Conservation (phyloP, 345 rosid species). For the Corchorus olitorius region DNA sequence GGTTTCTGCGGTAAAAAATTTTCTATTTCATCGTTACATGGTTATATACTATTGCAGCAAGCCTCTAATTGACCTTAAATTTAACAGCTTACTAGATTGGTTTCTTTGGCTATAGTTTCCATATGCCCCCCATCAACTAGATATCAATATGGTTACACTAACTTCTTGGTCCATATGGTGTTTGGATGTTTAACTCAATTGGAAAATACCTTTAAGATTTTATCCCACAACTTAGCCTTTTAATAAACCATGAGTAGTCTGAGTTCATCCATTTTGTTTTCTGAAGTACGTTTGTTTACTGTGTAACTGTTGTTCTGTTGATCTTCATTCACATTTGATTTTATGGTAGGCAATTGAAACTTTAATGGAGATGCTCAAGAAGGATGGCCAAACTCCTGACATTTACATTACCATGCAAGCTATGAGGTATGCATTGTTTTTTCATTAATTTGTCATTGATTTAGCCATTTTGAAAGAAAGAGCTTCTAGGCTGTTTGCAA, state of each 20-base stretch:
- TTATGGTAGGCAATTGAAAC: constrained; percentile 65
- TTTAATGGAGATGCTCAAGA: constrained; percentile 76
- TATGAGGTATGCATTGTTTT: constrained; percentile 58
- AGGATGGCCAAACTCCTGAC: constrained; percentile 69
- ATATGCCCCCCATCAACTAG: background rate
- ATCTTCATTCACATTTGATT: constrained; percentile 5
- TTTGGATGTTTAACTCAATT: background rate
- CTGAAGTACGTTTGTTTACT: constrained; percentile 10
- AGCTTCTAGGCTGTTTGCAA: background rate
- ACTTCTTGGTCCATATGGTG: background rate
- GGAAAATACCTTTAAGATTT: background rate
- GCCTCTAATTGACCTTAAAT: background rate
- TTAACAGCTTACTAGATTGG: background rate
- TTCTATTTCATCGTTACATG: background rate
- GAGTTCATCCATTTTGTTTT: background rate
- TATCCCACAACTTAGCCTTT: background rate
- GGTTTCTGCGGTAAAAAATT: background rate
- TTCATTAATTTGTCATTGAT: constrained; percentile 12
- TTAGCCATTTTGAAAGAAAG: constrained; percentile 2
- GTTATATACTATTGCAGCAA: background rate
- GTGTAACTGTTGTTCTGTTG: background rate
- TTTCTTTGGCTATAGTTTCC: constrained; percentile 1
- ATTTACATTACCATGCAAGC: constrained; percentile 57
- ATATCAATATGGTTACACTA: background rate
- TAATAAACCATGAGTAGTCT: background rate